Conservation (phyloP, 352 stramenopile genomes). For the Pythium rishiriense region DNA sequence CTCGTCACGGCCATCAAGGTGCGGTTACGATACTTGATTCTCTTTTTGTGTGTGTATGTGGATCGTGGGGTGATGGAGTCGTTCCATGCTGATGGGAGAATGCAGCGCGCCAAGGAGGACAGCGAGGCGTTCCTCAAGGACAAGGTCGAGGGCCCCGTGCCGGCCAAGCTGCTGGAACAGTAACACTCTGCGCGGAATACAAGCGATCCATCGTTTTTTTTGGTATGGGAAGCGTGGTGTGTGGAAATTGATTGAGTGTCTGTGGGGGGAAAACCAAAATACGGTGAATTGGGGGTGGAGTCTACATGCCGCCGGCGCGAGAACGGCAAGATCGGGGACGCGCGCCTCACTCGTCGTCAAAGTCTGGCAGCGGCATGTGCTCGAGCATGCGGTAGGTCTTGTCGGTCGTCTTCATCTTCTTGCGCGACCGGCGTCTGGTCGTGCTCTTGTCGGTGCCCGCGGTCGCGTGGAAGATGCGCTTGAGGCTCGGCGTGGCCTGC, state of each 20-base stretch:
- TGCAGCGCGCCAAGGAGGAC: constrained; percentile 74
- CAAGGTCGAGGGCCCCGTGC: constrained; percentile 76
- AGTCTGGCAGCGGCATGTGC: constrained; percentile 54
- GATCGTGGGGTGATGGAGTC: too few relatives aligned
- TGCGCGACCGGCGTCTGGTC: constrained; percentile 50
- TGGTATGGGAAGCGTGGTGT: too few relatives aligned
- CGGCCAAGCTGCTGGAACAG: constrained; percentile 64
- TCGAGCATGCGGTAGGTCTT: constrained; percentile 67
- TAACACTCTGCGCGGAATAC: too few relatives aligned
- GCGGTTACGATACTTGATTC: too few relatives aligned
- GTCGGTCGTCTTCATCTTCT: constrained; percentile 46
- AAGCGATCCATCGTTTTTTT: too few relatives aligned
- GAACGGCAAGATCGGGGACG: too few relatives aligned
- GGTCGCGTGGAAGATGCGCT: constrained; percentile 58
- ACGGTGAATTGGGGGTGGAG: too few relatives aligned
- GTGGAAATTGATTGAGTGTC: too few relatives aligned
- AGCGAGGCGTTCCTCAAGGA: constrained; percentile 82
- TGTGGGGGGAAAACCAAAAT: too few relatives aligned
- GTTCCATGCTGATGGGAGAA: background rate
- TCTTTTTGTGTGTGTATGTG: background rate
- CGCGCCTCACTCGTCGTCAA: constrained; percentile 35
- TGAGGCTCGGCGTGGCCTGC: constrained; percentile 52
- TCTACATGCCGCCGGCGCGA: background rate
- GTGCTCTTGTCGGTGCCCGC: constrained; percentile 24
- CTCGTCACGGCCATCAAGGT: constrained; percentile 81